Conservation (phyloP, 2,329 filamentous ascomycete genomes). For the Mariannaea sp. region DNA sequence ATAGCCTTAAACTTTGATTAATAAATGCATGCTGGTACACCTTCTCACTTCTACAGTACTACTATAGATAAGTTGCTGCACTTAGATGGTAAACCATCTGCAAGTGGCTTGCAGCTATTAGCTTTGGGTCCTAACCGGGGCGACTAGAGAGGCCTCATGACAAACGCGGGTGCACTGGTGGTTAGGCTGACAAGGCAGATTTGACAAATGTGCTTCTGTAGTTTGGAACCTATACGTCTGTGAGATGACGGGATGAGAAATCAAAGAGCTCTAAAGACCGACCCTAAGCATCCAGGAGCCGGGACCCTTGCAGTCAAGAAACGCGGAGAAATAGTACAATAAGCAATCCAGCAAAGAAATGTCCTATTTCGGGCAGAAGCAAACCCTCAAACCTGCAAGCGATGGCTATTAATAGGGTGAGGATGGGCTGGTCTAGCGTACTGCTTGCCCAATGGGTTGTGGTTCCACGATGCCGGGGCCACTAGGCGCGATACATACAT, state of each 20-base stretch:
- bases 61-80: no score
- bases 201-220: no score
- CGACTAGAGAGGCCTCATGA: slow-evolving; percentile 30
- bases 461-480: slow-evolving; percentile 16
- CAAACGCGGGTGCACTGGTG: slow-evolving; percentile 7
- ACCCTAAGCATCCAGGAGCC: slow-evolving; percentile 4
- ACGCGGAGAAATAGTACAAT: not conserved
- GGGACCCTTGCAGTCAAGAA: slow-evolving; percentile 31
- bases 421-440: not conserved
- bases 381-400: slow-evolving; percentile 21
- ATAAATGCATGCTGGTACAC: not conserved
- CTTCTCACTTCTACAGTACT: no score
- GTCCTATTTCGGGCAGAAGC: not conserved
- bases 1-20: no score
- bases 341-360: slow-evolving; percentile 16
- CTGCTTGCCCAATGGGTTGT: slow-evolving; percentile 13
- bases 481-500: slow-evolving; percentile 2
- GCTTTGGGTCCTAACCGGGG: not conserved
- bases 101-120: not conserved
- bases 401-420: slow-evolving; percentile 16
- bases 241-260: not conserved
- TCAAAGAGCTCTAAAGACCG: slow-evolving; percentile 4
- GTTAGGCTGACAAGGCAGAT: slow-evolving; percentile 30
- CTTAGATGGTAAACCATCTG: no score
- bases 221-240: no score